Conservation (phyloP, 2,329 filamentous ascomycete genomes). For the Onygenales sp. region DNA sequence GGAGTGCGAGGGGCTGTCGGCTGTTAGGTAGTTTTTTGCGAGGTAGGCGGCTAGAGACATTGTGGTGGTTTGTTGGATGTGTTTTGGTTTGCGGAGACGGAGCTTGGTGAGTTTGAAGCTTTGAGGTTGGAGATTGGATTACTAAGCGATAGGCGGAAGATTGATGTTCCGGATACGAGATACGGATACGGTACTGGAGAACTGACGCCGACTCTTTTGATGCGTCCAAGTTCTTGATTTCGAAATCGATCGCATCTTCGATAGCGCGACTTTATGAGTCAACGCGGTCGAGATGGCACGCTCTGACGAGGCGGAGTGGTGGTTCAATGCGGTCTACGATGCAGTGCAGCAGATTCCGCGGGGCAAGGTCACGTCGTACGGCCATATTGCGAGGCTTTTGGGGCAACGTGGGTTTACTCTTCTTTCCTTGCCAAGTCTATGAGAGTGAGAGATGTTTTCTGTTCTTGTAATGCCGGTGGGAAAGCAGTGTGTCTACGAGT, state of each 20-base stretch:
- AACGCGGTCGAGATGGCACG: slow-evolving; percentile 27
- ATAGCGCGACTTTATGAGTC: not conserved
- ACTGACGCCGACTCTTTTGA: too few species aligned
- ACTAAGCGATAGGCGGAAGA: not conserved
- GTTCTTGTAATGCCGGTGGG: not conserved
- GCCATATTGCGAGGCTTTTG: slow-evolving; percentile 55
- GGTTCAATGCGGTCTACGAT: slow-evolving; percentile 59
- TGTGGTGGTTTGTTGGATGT: not conserved
- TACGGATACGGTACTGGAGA: not conserved
- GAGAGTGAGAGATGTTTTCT: not conserved
- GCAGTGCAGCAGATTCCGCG: slow-evolving; percentile 77
- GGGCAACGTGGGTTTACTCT: slow-evolving; percentile 45
- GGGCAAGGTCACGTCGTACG: slow-evolving; percentile 81
- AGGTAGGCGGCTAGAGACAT: slow-evolving; percentile 68
- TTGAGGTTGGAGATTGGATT: not conserved
- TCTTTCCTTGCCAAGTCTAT: not conserved
- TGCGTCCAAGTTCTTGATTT: too few species aligned
- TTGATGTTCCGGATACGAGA: not conserved
- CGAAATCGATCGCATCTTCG: not conserved
- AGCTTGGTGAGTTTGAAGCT: not conserved
- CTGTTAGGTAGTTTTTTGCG: slow-evolving; percentile 79
- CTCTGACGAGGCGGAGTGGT: slow-evolving; percentile 39
- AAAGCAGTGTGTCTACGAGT: not conserved
- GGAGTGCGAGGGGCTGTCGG: slow-evolving; percentile 34
- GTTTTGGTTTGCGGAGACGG: not conserved